phyloP scores from a whole-genome alignment of 352 stramenopile species.

The Globisporangium iwayamae region DNA sequence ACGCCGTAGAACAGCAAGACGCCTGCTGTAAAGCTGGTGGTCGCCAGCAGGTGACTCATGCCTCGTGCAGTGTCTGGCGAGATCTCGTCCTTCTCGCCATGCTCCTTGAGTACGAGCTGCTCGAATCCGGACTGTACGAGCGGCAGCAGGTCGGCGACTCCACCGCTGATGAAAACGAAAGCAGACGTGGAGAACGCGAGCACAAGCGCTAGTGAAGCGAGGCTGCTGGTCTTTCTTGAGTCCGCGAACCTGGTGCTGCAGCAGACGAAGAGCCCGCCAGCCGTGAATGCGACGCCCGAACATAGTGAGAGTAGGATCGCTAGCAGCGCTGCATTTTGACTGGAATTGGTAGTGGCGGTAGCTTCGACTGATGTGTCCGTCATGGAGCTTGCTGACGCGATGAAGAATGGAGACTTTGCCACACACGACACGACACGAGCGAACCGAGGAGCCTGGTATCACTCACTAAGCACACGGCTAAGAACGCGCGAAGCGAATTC shows the following conservation, averaged over 20 bases:
- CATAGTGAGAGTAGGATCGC: neutral
- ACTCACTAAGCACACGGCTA: neutral
- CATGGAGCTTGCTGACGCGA: neutral
- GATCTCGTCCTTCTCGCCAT: neutral
- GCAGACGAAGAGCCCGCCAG: neutral
- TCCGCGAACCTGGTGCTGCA: neutral
- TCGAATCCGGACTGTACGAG: constrained; percentile 4
- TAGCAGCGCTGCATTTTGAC: neutral
- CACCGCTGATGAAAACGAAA: neutral
- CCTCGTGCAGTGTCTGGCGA: neutral
- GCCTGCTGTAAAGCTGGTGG: neutral
- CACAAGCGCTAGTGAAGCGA: neutral
- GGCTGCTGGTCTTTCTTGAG: neutral
- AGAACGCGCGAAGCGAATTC: constrained; percentile 1
- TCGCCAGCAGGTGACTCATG: constrained; percentile 1
- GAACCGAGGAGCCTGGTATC: neutral
- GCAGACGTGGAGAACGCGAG: constrained; percentile 1
- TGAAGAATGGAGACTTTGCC: neutral
- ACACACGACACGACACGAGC: neutral
- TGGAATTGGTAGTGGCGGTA: neutral
- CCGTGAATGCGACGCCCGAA: neutral
- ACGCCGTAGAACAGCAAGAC: neutral
- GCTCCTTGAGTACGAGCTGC: neutral
- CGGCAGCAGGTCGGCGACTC: neutral
- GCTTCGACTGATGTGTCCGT: neutral